phyloP scores from a whole-genome alignment of 202 grass and related monocot genomes.

The Digitaria exilis region DNA sequence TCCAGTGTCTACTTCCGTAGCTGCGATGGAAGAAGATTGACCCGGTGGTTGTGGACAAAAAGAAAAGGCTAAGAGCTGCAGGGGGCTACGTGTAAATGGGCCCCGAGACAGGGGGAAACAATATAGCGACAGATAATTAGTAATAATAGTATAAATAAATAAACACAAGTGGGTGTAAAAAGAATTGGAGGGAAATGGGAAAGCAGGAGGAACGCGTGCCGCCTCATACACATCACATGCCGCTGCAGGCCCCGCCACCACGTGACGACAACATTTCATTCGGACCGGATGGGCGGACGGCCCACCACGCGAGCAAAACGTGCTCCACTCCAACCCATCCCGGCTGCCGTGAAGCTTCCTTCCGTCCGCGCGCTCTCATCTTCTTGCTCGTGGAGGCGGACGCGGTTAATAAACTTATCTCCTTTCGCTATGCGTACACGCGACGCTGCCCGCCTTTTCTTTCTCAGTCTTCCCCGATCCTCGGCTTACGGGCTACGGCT shows the following conservation, averaged over 20 bases:
- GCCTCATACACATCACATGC: conserved; percentile 29
- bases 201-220: conserved; percentile 43
- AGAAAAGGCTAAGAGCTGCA: too few relatives aligned
- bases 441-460: too few relatives aligned
- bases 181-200: background rate
- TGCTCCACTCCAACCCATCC: conserved; percentile 19
- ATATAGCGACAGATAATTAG: background rate
- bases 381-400: background rate
- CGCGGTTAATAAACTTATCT: background rate
- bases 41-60: too few relatives aligned
- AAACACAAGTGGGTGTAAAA: background rate
- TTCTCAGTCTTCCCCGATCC: too few relatives aligned
- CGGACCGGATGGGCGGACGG: background rate
- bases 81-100: too few relatives aligned
- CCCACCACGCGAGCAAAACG: conserved; percentile 59
- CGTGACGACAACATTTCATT: conserved; percentile 48
- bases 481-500: too few relatives aligned
- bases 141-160: background rate
- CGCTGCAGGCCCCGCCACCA: background rate
- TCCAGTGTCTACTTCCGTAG: too few relatives aligned
- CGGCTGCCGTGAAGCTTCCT: conserved; percentile 42
- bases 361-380: too few relatives aligned
- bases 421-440: background rate
- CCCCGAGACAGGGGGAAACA: background rate
- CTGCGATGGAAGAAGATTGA: too few relatives aligned